A percentile compares a stretch with the other conserved stretches of the same genome.
These are phyloP conservation scores for Argentina anserina DNA, from an alignment of 306 rosid species.

Conservation along the genomic window DNA sequence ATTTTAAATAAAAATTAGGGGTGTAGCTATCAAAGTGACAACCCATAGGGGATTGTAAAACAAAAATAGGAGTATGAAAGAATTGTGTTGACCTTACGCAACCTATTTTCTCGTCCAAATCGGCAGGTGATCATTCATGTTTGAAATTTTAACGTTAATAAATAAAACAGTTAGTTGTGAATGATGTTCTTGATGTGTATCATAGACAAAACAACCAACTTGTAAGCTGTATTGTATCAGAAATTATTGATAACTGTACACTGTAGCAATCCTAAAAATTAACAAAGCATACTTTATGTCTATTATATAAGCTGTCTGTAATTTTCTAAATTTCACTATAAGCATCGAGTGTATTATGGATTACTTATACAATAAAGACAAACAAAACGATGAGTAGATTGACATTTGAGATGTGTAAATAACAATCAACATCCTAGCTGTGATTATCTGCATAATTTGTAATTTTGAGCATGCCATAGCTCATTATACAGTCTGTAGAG, in stretches of 20 bases:
- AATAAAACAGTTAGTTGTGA: not conserved
- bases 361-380: not conserved
- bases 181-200: not conserved
- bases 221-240: not conserved
- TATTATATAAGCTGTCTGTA: not conserved
- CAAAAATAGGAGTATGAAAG: not conserved
- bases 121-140: not conserved
- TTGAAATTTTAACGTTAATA: not conserved
- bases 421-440: not conserved
- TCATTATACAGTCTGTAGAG: not conserved
- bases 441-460: not conserved
- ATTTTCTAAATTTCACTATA: not conserved
- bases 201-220: not conserved
- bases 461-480: conserved; percentile 5
- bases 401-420: not conserved
- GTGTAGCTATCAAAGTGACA: not conserved
- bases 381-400: not conserved
- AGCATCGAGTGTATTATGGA: not conserved
- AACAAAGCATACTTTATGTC: not conserved
- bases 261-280: not conserved
- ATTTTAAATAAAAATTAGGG: not conserved
- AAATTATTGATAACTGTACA: not conserved
- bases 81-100: not conserved
- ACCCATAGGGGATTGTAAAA: not conserved
- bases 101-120: not conserved